phyloP scores from a whole-genome alignment of 768 basidiomycete species.

The Paxillus involutus region DNA sequence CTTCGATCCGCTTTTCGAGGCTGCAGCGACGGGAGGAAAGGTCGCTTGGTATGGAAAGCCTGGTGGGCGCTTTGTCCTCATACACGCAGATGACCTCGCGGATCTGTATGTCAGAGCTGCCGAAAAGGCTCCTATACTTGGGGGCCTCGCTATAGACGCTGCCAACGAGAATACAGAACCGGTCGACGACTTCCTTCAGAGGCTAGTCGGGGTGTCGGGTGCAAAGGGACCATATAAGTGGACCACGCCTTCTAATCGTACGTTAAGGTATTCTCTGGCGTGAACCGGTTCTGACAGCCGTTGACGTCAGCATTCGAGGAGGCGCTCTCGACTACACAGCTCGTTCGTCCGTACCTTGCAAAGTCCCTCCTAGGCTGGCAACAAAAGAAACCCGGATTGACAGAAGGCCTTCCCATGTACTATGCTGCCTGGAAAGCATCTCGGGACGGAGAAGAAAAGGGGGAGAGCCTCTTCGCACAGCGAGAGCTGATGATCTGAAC shows the following conservation, averaged over 20 bases:
- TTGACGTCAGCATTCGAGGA: constrained; percentile 19
- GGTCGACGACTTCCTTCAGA: constrained; percentile 27
- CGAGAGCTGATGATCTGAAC: not conserved
- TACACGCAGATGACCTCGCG: constrained; percentile 36
- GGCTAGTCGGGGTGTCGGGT: constrained; percentile 26
- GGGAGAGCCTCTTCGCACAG: constrained; percentile 1
- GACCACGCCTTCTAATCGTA: constrained; percentile 22
- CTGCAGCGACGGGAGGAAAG: constrained; percentile 14
- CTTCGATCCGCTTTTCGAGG: constrained; percentile 23
- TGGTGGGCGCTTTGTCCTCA: constrained; percentile 24
- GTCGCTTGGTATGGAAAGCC: constrained; percentile 26
- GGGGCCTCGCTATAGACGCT: constrained; percentile 31
- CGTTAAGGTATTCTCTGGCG: constrained; percentile 4
- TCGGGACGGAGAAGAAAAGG: constrained; percentile 3
- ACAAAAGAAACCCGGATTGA: constrained; percentile 30
- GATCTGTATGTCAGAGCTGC: constrained; percentile 33
- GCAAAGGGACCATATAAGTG: constrained; percentile 22
- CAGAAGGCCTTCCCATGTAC: constrained; percentile 33
- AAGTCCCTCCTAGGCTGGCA: constrained; percentile 33
- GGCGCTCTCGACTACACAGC: constrained; percentile 18
- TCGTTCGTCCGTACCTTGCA: constrained; percentile 25
- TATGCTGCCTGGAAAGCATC: constrained; percentile 24
- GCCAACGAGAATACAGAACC: constrained; percentile 31
- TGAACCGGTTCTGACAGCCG: not conserved
- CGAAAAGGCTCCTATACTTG: constrained; percentile 30